A percentile compares a stretch with the other conserved stretches of the same genome.
Evolutionary conservation across 768 basidiomycete species (phyloP).

Genomic region (Ramaria sp.): DNA sequence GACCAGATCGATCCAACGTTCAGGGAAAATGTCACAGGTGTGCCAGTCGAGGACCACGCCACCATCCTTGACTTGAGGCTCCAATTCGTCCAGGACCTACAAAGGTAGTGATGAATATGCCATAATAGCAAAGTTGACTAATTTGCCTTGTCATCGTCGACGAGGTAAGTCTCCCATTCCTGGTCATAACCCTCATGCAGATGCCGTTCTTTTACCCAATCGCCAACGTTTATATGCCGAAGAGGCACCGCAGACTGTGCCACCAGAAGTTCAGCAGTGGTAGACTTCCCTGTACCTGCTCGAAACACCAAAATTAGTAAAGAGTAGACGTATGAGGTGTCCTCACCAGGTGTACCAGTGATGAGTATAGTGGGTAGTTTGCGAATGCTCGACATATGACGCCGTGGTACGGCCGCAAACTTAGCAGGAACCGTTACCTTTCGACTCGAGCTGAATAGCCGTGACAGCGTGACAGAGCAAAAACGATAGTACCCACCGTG

Average conservation of each 20-base stretch:
- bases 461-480: too few relatives aligned
- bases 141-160: conserved; percentile 89
- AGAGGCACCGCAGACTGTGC: conserved; percentile 61
- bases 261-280: conserved; percentile 77
- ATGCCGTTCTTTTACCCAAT: conserved; percentile 74
- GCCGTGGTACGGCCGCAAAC: too few relatives aligned
- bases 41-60: conserved; percentile 93
- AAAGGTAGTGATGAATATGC: conserved; percentile 1
- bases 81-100: conserved; percentile 83
- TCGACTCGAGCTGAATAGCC: too few relatives aligned
- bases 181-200: conserved; percentile 82
- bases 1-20: conserved; percentile 93
- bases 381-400: conserved; percentile 10
- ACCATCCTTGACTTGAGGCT: conserved; percentile 55
- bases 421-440: too few relatives aligned
- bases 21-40: conserved; percentile 86
- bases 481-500: too few relatives aligned
- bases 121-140: background rate
- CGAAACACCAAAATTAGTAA: background rate
- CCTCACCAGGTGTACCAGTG: conserved; percentile 91
- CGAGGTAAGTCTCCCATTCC: conserved; percentile 90
- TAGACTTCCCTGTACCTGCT: conserved; percentile 57
- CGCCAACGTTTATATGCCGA: conserved; percentile 81
- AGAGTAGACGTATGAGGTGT: conserved; percentile 27
- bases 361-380: conserved; percentile 64